These are phyloP conservation scores for Tarenaya hassleriana DNA, from an alignment of 345 rosid genomes.

Conservation along the genomic window DNA sequence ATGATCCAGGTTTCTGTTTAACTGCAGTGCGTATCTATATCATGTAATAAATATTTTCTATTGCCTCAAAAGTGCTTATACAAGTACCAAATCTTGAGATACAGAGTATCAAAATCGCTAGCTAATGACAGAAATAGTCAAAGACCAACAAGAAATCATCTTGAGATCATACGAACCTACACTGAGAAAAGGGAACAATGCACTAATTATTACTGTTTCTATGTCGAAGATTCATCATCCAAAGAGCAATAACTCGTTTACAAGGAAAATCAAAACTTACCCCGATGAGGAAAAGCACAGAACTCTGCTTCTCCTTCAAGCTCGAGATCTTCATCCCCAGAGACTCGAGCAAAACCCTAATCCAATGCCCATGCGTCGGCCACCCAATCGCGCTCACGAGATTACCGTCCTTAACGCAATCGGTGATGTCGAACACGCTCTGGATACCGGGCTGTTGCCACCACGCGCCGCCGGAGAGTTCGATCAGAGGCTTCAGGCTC, in stretches of 20 bases:
- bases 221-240: no score
- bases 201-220: no score
- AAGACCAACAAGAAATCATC: constrained; percentile 1
- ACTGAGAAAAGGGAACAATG: no score
- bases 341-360: constrained; percentile 34
- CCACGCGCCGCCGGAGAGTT: constrained; percentile 43
- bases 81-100: no score
- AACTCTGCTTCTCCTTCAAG: constrained; percentile 12
- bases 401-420: constrained; percentile 41
- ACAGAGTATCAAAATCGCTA: no score
- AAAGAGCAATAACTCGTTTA: neutral
- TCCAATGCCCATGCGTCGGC: constrained; percentile 37
- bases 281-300: constrained; percentile 40
- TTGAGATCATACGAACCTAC: no score
- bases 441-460: constrained; percentile 38
- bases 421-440: constrained; percentile 38
- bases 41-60: no score
- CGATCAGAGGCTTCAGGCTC: constrained; percentile 43
- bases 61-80: no score
- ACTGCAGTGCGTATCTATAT: no score
- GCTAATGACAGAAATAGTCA: no score
- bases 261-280: constrained; percentile 21
- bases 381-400: constrained; percentile 41
- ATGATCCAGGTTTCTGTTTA: neutral
- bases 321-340: constrained; percentile 31